phyloP scores from a whole-genome alignment of 805 yeast genomes.

The Yueomyces sp. region DNA sequence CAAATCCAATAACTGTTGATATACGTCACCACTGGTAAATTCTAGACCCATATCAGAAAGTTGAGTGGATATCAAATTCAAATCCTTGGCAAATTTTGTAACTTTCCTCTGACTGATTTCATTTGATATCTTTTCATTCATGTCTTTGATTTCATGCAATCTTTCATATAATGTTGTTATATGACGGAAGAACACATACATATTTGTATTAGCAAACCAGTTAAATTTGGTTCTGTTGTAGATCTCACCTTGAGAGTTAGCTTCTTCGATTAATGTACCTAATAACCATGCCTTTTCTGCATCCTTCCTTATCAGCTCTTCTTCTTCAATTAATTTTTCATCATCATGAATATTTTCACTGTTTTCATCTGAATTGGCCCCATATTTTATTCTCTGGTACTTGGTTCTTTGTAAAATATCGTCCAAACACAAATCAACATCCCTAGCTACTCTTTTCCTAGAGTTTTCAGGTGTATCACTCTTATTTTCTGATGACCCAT shows the following conservation, averaged over 20 bases:
- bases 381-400: conserved; percentile 24
- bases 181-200: conserved; percentile 82
- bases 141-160: conserved; percentile 57
- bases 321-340: conserved; percentile 22
- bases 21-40: conserved; percentile 56
- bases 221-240: conserved; percentile 45
- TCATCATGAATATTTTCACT: conserved; percentile 15
- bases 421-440: conserved; percentile 10
- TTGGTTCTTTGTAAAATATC: conserved; percentile 25
- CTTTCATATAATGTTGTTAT: conserved; percentile 72
- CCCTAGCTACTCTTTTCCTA: conserved; percentile 21
- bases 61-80: conserved; percentile 69
- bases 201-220: conserved; percentile 75
- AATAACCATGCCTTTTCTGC: conserved; percentile 23
- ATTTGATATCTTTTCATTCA: conserved; percentile 55
- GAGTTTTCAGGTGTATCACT: conserved; percentile 1
- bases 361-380: conserved; percentile 10
- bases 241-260: conserved; percentile 19
- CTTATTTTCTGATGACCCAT: conserved; percentile 6
- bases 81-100: conserved; percentile 74
- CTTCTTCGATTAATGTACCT: conserved; percentile 22
- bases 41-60: conserved; percentile 69
- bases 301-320: conserved; percentile 17
- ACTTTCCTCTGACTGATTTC: conserved; percentile 53
- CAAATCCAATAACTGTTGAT: conserved; percentile 62